Evolutionary conservation across 2,329 filamentous ascomycete species (phyloP).

Genomic region (Fusarium sulawesiense): DNA sequence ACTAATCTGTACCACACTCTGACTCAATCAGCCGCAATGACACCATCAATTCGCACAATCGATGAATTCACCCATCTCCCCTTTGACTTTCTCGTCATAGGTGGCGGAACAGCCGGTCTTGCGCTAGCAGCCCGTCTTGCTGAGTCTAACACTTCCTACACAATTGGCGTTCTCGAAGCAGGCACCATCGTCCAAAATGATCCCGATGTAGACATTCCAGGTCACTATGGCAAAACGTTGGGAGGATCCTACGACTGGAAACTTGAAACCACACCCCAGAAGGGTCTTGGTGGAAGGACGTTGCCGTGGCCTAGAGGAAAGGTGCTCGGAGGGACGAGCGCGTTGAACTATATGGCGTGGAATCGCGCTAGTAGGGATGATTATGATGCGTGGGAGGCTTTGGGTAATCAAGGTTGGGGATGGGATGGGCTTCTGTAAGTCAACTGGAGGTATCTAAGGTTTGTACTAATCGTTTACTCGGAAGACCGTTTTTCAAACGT

Average conservation of each 20-base stretch:
- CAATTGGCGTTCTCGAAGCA: constrained; percentile 50
- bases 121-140: constrained; percentile 61
- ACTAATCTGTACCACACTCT: not conserved
- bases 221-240: constrained; percentile 51
- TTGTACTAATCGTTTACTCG: too few species aligned
- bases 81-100: constrained; percentile 58
- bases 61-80: constrained; percentile 41
- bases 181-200: constrained; percentile 45
- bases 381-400: constrained; percentile 66
- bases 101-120: constrained; percentile 67
- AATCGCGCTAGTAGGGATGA: constrained; percentile 60
- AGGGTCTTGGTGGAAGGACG: constrained; percentile 52
- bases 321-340: constrained; percentile 71
- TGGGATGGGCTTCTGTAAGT: constrained; percentile 59
- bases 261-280: constrained; percentile 55
- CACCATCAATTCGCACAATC: not conserved
- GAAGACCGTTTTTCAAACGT: constrained; percentile 60
- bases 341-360: constrained; percentile 69
- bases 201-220: constrained; percentile 55
- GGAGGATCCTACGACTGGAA: constrained; percentile 56
- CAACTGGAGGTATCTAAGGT: too few species aligned
- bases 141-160: constrained; percentile 50
- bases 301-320: constrained; percentile 58
- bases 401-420: constrained; percentile 70
- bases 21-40: constrained; percentile 15